Evolutionary conservation across 495 filamentous ascomycete species (phyloP), one percentile per base, ranked within the genome.

Genomic region (Letharia lupina): DNA sequence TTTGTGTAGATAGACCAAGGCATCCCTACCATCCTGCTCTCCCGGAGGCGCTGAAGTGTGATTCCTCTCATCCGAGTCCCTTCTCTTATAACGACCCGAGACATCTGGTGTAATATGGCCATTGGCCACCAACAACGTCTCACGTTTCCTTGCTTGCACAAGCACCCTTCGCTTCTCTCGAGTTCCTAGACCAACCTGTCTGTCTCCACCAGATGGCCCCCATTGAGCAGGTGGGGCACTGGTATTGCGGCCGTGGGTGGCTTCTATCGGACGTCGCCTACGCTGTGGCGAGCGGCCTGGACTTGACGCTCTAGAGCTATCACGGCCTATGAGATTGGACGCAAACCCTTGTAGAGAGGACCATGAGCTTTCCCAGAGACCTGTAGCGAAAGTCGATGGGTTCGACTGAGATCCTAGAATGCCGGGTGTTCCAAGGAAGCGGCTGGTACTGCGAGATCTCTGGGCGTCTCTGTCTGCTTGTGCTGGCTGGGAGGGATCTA

Each of bases 1-100:
- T 65, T 87, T 87, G 75, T 98, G 94, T 33, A 98, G 79, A 75
- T 98, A 98, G 18, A 91, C 93, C 63, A 97, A 73, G 11, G 86
- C 84, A 65, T 89, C 85, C 64, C 86, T 83, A 52, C 92, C 89
- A 39, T 83, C 80, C 47, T 79, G 70, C 45, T 85, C 73, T 42
- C 69, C 65, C 9, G 69, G 63, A 39, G 72, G 63, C 16, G 68
- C 67, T 44, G 70, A 73, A 18, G 73, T 73, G 48, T 75, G 75
- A 20, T 74, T 69, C 41, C 73, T 75, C 50, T 86, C 85, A 56
- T 81, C 81, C 1, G 86, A 88, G 63, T 80, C 82, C 65, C 86
- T 79, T 64, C 85, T 76, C 71, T 88, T 88, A 70, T 85, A 81
- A 50, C 78, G 77, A 39, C 79, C 75, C 18, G 75, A 75, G 28